Conservation (phyloP, 78 protist genomes). For the Dictyostelium brefeldianum region DNA sequence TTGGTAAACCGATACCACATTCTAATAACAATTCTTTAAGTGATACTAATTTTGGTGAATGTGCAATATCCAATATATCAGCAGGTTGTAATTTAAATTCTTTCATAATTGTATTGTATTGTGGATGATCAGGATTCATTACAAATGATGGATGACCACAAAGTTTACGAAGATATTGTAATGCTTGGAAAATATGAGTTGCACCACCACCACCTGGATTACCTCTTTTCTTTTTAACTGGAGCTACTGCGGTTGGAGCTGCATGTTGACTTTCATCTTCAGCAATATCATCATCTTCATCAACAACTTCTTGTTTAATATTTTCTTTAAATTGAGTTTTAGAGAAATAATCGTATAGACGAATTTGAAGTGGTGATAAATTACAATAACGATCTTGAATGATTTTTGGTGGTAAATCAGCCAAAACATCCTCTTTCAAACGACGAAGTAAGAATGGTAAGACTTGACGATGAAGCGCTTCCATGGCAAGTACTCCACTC, state of each 20-base stretch:
- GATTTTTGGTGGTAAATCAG: slow-evolving; percentile 98
- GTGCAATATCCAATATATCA: slow-evolving; percentile 46
- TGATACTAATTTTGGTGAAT: slow-evolving; percentile 92
- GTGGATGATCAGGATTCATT: slow-evolving; percentile 81
- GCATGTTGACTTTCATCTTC: not conserved
- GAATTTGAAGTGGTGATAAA: slow-evolving; percentile 87
- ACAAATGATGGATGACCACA: slow-evolving; percentile 94
- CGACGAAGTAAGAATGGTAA: slow-evolving; percentile 98
- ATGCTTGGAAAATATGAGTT: slow-evolving; percentile 91
- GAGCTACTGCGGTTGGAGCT: not conserved
- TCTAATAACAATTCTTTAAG: slow-evolving; percentile 86
- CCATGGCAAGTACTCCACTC: slow-evolving; percentile 88
- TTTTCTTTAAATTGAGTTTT: slow-evolving; percentile 32
- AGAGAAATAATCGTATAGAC: slow-evolving; percentile 69
- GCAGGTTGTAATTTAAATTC: not conserved
- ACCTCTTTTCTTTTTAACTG: not conserved
- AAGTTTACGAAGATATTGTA: slow-evolving; percentile 92
- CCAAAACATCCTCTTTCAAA: slow-evolving; percentile 95
- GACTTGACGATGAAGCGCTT: slow-evolving; percentile 94
- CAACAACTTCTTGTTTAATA: slow-evolving; percentile 24
- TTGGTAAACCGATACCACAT: slow-evolving; percentile 88
- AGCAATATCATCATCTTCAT: not conserved
- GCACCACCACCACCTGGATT: slow-evolving; percentile 16
- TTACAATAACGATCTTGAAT: slow-evolving; percentile 94
- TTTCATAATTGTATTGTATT: not conserved